Base-by-base conservation (phyloP, 169 alveolate genomes). In the Cryptosporidium sp. region DNA sequence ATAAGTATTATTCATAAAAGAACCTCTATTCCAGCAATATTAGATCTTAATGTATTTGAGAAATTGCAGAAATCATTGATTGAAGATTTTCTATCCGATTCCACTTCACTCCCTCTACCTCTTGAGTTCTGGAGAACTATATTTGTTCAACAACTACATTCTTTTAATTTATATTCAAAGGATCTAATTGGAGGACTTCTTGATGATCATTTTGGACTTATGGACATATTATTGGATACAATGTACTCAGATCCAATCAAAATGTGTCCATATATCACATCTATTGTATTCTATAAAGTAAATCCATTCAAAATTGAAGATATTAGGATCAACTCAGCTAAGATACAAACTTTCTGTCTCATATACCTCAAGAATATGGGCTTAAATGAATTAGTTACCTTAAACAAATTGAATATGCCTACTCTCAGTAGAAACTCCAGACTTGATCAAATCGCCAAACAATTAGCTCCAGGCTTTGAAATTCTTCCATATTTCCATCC, bases 271-370 rank as follows among this genome's bases (percentile, higher is more conserved):
- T 80, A 80, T 44, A 39, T 80, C n/a, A 35, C 65, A n/a, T 23
- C 89, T 16, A 35, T 61, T n/a, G 35, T 80, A 23, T 60, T 80
- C 42, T 80, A n/a, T 73, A 60, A 80, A 8, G 42, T 80, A 23
- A 42, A 29, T 14, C 89, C 72, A 42, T 80, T 80, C 37, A 37
- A 37, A 16, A n/a, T n/a, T 45, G 80, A 80, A 10, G 89, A 80
- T 42, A n/a, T 62, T 9, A 23, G 67, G 9, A 62, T 80, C 4
- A 45, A 37, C 60, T 62, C 75, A 9, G 60, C 67, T 42, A 80
- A 80, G 14, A 62, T 80, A 26, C 89, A 80, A 18, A 80, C 89
- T 26, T 62, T 80, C 33, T 80, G 89, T 80, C 75, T 80, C 69
- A 65, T 65, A 60, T 60, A 62, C 12, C 75, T 80, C 21, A 80